Evolutionary conservation across 768 basidiomycete species (phyloP), one percentile per base, ranked within the genome.

Genomic region (Leccinum pellstonianum): DNA sequence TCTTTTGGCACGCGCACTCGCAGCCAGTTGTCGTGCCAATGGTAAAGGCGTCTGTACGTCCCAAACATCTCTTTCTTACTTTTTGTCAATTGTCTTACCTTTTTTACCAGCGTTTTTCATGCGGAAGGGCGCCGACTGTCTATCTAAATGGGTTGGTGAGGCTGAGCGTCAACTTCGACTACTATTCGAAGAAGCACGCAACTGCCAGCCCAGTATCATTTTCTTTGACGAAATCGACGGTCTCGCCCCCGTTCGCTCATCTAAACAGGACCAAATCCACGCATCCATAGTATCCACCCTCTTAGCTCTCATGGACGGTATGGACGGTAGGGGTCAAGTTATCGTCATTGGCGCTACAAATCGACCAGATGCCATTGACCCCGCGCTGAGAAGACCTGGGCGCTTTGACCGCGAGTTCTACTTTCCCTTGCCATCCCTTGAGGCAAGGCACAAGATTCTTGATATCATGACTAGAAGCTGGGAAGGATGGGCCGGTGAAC

Each of bases 191-290:
- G 96, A 98, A 78, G 97, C 97, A 1, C 84, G 87, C 52, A 86
- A 88, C 55, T 90, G 86, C 54, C 96, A 98, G 68, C 96, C 97
- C 0, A 91, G 88, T 64, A 98, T 98, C 75, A 98, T 99, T 70
- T 99, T 99, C 79, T 98, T 99, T 72, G 97, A 99, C 70, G 97
- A 99, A 77, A 98, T 99, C 65, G 97, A 99, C 70, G 97, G 96
- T 64, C 85, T 99, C 19, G 97, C 97, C 12, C 97, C 97, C 2
- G 96, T 98, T 2, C 88, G 97, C 50, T 96, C 94, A n/a, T 91
- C 93, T 17, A 98, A 98, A 69, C 97, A 98, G 68, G 97, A 98
- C 71, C 96, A 99, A 75, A 98, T 98, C 57, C 97, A 98, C 70
- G 97, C 97, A 1, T 95, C 92, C 29, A 95, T 99, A 64, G 97